Evolutionary conservation across 306 rosid species (phyloP), one percentile per base, ranked within the genome.

Genomic region (Argentina anserina): DNA sequence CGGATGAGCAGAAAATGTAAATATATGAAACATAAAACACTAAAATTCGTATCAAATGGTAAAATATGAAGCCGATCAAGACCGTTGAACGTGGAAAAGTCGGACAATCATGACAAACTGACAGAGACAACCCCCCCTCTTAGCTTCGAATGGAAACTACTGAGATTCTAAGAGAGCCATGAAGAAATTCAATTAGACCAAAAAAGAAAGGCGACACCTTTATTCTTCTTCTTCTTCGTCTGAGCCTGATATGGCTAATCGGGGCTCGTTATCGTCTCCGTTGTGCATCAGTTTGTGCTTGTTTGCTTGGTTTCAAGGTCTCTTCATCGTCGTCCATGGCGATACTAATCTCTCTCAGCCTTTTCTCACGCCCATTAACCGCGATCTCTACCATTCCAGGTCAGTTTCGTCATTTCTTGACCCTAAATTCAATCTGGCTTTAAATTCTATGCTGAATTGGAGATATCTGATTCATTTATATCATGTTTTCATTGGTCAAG

Each of bases 321-420:
- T 60, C 85, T 73, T 81, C 59, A 47, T 73, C 49, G 55, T 71
- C 72, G 92, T 80, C 41, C 17, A 85, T 80, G 93, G 81, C 75
- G 56, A 80, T 14, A 10, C 73, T 45, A 83, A 80, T 85, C 79
- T 67, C 75, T 52, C 75, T 45, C 63, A 41, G 15, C 36, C 67
- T 64, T 61, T 83, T 70, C 18, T 75, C 41, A 81, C 86, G 36
- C 85, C 83, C 50, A 87, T 95, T 79, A 81, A 95, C 69, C 88
- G 81, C 81, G 93, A 95, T 88, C 96, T 95, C 77, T 95, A 91
- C 74, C 97, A 87, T 82, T 95, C 97, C 79, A 87, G 97, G 99
- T 86, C 37, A 74, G 40, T 18, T 40, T 61, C 7, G 0, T 53
- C 6, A 23, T 28, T 28, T 9, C 3, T 31, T 60, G 9, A 23